Percentiles rank a stretch among this genome's conserved stretches.
These are phyloP conservation scores for Nicotiana tomentosiformis DNA, from an alignment of 257 asterid species.

Conservation along the genomic window DNA sequence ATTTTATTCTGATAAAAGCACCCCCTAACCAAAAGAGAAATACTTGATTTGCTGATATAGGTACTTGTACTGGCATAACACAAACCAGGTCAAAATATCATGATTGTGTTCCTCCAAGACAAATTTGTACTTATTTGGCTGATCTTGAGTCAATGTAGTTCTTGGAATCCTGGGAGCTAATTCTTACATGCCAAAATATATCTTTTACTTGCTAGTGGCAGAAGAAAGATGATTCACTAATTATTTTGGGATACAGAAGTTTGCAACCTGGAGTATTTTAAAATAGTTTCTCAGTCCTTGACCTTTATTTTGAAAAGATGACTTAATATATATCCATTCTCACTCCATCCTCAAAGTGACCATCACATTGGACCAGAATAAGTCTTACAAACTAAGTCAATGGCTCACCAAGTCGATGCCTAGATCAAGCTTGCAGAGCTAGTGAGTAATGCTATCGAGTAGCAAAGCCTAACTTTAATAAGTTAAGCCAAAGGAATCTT, in stretches of 20 bases:
- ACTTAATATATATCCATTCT: neutral
- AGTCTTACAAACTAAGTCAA: neutral
- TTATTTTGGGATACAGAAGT: neutral
- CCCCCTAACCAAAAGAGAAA: too few relatives aligned
- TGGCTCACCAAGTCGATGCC: neutral
- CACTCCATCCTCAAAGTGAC: neutral
- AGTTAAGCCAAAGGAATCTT: neutral
- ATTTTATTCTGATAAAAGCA: neutral
- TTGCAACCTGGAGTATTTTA: neutral
- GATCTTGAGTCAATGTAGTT: neutral
- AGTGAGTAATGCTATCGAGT: neutral
- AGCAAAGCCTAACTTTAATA: neutral
- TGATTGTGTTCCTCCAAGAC: neutral
- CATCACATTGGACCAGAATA: neutral
- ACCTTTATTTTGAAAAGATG: neutral
- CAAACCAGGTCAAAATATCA: neutral
- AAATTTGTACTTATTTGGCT: neutral
- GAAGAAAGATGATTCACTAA: neutral
- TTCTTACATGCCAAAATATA: neutral
- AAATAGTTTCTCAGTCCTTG: neutral
- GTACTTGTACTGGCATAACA: neutral
- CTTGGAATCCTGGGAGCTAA: neutral
- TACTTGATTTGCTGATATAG: neutral
- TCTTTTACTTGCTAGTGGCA: neutral
- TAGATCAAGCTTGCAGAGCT: neutral